These are phyloP conservation scores for Cymbomonas tetramitiformis DNA, from an alignment of 139 green algal species.

Conservation along the genomic window DNA sequence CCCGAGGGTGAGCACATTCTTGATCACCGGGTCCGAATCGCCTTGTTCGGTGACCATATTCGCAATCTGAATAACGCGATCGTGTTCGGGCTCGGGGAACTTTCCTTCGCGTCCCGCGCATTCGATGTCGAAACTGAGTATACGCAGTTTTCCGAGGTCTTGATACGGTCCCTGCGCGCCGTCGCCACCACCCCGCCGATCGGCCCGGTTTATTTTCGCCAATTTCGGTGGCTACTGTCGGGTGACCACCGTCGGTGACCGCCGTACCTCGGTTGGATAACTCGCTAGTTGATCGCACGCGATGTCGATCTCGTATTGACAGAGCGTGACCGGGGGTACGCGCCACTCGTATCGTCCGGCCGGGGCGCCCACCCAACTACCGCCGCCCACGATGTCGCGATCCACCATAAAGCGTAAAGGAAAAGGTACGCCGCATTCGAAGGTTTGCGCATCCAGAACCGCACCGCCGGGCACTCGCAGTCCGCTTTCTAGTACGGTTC, in stretches of 20 bases:
- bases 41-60: constrained; percentile 76
- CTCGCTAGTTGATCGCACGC: constrained; percentile 53
- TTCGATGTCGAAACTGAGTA: constrained; percentile 92
- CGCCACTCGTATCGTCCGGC: constrained; percentile 41
- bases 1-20: constrained; percentile 86
- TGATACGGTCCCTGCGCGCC: constrained; percentile 59
- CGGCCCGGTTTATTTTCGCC: too few relatives aligned
- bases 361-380: constrained; percentile 63
- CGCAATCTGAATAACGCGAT: constrained; percentile 96
- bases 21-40: constrained; percentile 46
- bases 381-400: constrained; percentile 49
- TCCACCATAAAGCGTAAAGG: constrained; percentile 94
- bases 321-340: constrained; percentile 39
- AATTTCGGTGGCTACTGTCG: too few relatives aligned
- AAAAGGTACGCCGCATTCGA: constrained; percentile 86
- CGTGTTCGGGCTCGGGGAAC: constrained; percentile 83
- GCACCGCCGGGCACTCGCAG: too few relatives aligned
- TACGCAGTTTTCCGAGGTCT: constrained; percentile 70
- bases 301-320: constrained; percentile 84
- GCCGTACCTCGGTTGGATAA: too few relatives aligned
- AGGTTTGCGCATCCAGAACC: too few relatives aligned
- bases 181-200: too few relatives aligned
- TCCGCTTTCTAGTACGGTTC: too few relatives aligned
- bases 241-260: too few relatives aligned
- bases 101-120: constrained; percentile 82